Percentiles rank a stretch among this genome's conserved stretches.
These are phyloP conservation scores for Coemansia sp. DNA, from an alignment of 192 early-diverging fungal species.

Conservation along the genomic window DNA sequence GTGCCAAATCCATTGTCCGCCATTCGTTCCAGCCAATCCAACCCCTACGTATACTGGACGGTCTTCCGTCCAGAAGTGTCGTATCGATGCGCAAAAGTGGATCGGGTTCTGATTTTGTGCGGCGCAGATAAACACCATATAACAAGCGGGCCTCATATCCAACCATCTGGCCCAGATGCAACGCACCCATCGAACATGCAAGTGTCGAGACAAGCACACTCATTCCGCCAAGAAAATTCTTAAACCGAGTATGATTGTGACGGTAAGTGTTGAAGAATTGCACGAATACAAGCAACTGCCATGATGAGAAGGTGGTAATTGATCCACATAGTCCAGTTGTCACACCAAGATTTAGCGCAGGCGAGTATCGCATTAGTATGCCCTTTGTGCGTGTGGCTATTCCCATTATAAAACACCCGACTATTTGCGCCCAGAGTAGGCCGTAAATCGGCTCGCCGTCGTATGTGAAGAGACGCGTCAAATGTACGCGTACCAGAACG, in stretches of 20 bases:
- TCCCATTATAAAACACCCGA: slow-evolving; percentile 62
- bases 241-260: slow-evolving; percentile 23
- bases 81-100: slow-evolving; percentile 24
- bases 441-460: slow-evolving; percentile 60
- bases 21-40: slow-evolving; percentile 43
- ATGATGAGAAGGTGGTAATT: slow-evolving; percentile 81
- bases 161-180: slow-evolving; percentile 33
- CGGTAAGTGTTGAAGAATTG: slow-evolving; percentile 41
- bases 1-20: slow-evolving; percentile 14
- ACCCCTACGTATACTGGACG: slow-evolving; percentile 10
- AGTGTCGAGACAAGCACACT: slow-evolving; percentile 35
- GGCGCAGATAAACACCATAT: slow-evolving; percentile 2
- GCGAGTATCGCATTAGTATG: slow-evolving; percentile 37
- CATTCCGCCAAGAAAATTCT: slow-evolving; percentile 49
- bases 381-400: slow-evolving; percentile 23
- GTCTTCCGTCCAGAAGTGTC: slow-evolving; percentile 6
- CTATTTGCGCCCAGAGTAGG: slow-evolving; percentile 64
- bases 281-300: slow-evolving; percentile 61
- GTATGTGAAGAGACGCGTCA: slow-evolving; percentile 59
- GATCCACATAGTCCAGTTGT: slow-evolving; percentile 78
- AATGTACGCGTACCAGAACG: slow-evolving; percentile 59
- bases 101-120: neutral
- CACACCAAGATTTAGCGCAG: slow-evolving; percentile 58
- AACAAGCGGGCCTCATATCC: slow-evolving; percentile 26
- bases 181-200: slow-evolving; percentile 31